These are phyloP conservation scores for Colletotrichum siamense DNA, from an alignment of 2,329 filamentous ascomycete genomes.

Conservation along the genomic window DNA sequence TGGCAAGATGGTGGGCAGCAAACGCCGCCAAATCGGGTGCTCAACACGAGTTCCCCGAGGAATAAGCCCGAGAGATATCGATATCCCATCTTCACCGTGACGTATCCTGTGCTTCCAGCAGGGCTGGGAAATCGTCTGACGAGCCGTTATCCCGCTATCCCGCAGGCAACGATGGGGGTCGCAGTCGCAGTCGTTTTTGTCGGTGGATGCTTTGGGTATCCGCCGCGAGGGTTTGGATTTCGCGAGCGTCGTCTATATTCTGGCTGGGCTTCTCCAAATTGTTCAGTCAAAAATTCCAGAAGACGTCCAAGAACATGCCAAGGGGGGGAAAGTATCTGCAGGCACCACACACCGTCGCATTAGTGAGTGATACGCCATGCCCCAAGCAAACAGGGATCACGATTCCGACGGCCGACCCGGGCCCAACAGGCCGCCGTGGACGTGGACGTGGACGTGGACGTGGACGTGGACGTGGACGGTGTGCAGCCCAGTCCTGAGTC, in stretches of 20 bases:
- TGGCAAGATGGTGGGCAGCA: conserved; percentile 10
- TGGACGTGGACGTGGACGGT: not conserved
- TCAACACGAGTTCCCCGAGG: conserved; percentile 5
- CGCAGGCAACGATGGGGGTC: not conserved
- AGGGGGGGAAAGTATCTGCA: not conserved
- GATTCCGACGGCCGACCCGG: conserved; percentile 16
- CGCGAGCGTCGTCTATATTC: conserved; percentile 13
- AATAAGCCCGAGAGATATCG: not conserved
- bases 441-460: not conserved
- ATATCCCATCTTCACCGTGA: not conserved
- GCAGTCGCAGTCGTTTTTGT: not conserved
- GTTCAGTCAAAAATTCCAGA: conserved; percentile 5
- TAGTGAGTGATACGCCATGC: not conserved
- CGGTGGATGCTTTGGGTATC: not conserved
- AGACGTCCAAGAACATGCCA: conserved; percentile 11
- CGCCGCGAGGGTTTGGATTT: not conserved
- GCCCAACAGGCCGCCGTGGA: not conserved
- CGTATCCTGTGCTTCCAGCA: not conserved
- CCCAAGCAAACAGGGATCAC: not conserved
- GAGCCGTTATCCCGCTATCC: not conserved
- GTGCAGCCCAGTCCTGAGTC: not conserved
- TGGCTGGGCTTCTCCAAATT: conserved; percentile 1
- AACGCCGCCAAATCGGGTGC: conserved; percentile 3
- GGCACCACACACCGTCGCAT: conserved; percentile 9
- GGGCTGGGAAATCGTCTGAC: not conserved